A percentile compares a stretch with the other conserved stretches of the same genome.
phyloP scores from a whole-genome alignment of 2,329 filamentous ascomycete genomes.

The Purpureocillium lavendulum region DNA sequence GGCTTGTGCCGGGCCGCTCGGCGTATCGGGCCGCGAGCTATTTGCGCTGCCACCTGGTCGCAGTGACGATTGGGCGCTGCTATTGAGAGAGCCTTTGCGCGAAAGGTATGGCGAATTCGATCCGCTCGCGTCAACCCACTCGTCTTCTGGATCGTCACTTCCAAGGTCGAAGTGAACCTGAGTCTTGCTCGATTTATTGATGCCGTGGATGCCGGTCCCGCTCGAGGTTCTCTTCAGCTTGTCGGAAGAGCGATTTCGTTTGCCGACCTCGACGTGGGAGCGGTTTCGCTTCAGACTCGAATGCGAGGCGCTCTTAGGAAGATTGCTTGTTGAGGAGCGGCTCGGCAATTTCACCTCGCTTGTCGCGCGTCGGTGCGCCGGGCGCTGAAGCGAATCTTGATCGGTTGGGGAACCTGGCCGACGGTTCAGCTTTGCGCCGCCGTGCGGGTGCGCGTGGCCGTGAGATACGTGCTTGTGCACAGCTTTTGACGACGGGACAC shows the following conservation, averaged over 20 bases:
- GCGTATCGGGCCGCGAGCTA: constrained; percentile 26
- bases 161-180: constrained; percentile 59
- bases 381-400: constrained; percentile 16
- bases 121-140: constrained; percentile 59
- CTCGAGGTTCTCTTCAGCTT: constrained; percentile 45
- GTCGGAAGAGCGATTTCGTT: constrained; percentile 40
- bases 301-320: constrained; percentile 47
- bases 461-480: constrained; percentile 32
- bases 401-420: constrained; percentile 31
- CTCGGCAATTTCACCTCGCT: constrained; percentile 43
- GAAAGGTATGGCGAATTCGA: constrained; percentile 51
- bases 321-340: constrained; percentile 32
- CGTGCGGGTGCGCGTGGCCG: constrained; percentile 3
- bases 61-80: constrained; percentile 39
- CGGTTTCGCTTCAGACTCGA: constrained; percentile 51
- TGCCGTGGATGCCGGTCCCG: constrained; percentile 37
- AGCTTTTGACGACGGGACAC: constrained; percentile 43
- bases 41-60: constrained; percentile 25
- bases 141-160: constrained; percentile 40
- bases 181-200: constrained; percentile 27
- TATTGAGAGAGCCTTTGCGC: constrained; percentile 38
- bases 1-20: constrained; percentile 14
- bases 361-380: constrained; percentile 36
- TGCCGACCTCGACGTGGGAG: constrained; percentile 47
- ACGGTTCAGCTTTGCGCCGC: constrained; percentile 31